These are phyloP conservation scores for Gaertneriomyces semiglobifer DNA, from an alignment of 192 early-diverging fungal species.

Conservation along the genomic window DNA sequence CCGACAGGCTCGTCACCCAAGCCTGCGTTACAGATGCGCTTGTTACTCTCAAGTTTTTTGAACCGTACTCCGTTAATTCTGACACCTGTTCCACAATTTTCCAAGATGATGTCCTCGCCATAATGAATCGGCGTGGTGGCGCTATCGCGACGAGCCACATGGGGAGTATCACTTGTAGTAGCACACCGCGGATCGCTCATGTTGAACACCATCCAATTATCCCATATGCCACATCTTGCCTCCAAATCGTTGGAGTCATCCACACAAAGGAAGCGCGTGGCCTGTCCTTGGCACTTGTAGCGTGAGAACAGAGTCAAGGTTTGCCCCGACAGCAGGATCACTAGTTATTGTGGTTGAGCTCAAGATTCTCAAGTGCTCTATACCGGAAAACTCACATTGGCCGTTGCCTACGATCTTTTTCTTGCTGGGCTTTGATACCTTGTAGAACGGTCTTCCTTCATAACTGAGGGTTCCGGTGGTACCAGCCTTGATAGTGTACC, in stretches of 20 bases:
- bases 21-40: background rate
- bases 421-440: slow-evolving; percentile 90
- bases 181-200: slow-evolving; percentile 69
- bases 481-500: slow-evolving; percentile 7
- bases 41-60: slow-evolving; percentile 66
- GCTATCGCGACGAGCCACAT: background rate
- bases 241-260: slow-evolving; percentile 38
- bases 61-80: slow-evolving; percentile 77
- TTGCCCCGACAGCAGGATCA: slow-evolving; percentile 45
- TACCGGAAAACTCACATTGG: too few species aligned
- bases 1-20: slow-evolving; percentile 75
- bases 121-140: slow-evolving; percentile 44
- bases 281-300: slow-evolving; percentile 83
- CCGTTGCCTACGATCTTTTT: slow-evolving; percentile 47
- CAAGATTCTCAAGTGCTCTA: too few species aligned
- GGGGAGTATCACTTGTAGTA: slow-evolving; percentile 36
- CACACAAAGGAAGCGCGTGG: slow-evolving; percentile 79
- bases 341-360: too few species aligned
- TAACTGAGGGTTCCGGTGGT: slow-evolving; percentile 31
- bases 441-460: slow-evolving; percentile 76
- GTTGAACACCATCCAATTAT: slow-evolving; percentile 82
- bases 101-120: slow-evolving; percentile 83
- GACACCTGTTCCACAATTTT: slow-evolving; percentile 83
- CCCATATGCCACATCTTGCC: slow-evolving; percentile 69
- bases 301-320: slow-evolving; percentile 87